phyloP scores from a whole-genome alignment of 441 rosid species.

The Adansonia madagascariensis region DNA sequence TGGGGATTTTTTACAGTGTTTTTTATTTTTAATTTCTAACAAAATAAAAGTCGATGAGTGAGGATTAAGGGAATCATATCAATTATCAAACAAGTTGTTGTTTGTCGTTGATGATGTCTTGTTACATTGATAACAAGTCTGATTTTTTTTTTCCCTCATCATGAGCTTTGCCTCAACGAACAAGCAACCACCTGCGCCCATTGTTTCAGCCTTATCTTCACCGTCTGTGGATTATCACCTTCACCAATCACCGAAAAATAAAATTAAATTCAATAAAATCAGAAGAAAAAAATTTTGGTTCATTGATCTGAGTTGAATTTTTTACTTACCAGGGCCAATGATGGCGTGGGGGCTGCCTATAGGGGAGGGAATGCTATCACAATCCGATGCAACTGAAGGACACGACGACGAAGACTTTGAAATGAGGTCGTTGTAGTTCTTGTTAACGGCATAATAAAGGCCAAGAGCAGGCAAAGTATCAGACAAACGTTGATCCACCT shows the following conservation, averaged over 20 bases:
- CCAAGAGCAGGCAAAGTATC: conserved; percentile 65
- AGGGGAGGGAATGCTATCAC: conserved; percentile 46
- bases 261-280: not conserved
- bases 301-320: not conserved
- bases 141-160: conserved; percentile 19
- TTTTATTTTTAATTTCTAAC: not conserved
- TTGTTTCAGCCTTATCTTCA: conserved; percentile 64
- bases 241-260: conserved; percentile 23
- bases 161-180: conserved; percentile 52
- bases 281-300: not conserved
- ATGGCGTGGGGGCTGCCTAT: conserved; percentile 46
- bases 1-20: conserved; percentile 1
- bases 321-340: conserved; percentile 43
- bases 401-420: conserved; percentile 38
- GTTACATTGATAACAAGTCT: conserved; percentile 34
- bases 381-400: conserved; percentile 40
- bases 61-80: not conserved
- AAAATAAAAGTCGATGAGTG: conserved; percentile 24
- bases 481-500: conserved; percentile 51
- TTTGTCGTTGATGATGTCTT: conserved; percentile 27
- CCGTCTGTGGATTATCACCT: conserved; percentile 61
- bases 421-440: conserved; percentile 48
- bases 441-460: conserved; percentile 58
- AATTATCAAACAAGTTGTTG: conserved; percentile 23
- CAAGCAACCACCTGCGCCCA: conserved; percentile 79